phyloP scores from a whole-genome alignment of 306 rosid species.

The Glycine tomentella region DNA sequence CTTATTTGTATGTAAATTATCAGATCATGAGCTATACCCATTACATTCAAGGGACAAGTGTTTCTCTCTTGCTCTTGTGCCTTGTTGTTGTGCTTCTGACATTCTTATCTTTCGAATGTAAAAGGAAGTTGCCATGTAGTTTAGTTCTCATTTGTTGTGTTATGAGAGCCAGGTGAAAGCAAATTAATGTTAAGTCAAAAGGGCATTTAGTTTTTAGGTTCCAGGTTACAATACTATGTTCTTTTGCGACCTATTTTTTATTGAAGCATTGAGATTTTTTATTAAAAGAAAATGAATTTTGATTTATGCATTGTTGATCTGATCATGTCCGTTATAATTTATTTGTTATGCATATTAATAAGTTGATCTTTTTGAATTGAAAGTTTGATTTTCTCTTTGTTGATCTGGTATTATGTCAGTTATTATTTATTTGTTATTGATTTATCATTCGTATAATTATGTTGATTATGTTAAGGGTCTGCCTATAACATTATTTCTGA shows the following conservation, averaged over 20 bases:
- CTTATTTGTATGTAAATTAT: background rate
- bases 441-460: background rate
- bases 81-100: background rate
- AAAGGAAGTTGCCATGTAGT: no score
- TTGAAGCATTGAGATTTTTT: background rate
- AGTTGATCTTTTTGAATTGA: background rate
- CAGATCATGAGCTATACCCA: background rate
- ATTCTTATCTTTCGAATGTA: no score
- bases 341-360: background rate
- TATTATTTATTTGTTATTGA: background rate
- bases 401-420: background rate
- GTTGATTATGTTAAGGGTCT: slow-evolving; percentile 7
- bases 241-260: background rate
- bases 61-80: background rate
- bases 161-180: no score
- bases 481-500: background rate
- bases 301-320: background rate
- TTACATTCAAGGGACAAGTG: background rate
- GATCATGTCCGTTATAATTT: background rate
- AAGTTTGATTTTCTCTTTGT: background rate
- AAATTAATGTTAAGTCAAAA: background rate
- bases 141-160: no score
- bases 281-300: background rate
- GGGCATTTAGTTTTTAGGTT: background rate
- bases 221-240: background rate